Conservation (phyloP, 2,329 filamentous ascomycete species). For the Mollisia scopiformis region DNA sequence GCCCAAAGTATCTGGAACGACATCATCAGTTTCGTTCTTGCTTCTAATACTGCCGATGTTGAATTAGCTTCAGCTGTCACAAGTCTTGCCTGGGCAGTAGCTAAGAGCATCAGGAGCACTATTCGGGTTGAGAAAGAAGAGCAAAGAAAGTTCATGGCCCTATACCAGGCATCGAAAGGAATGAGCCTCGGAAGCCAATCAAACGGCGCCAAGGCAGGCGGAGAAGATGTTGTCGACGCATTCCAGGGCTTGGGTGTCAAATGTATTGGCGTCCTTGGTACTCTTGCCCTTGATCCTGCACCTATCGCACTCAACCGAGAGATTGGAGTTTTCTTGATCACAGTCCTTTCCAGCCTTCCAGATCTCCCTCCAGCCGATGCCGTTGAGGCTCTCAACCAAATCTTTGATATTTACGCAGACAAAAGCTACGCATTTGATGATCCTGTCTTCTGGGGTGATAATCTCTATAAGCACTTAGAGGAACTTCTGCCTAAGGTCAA, state of each 20-base stretch:
- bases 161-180: conserved; percentile 62
- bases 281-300: conserved; percentile 59
- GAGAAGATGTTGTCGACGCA: conserved; percentile 47
- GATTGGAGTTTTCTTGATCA: conserved; percentile 65
- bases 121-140: conserved; percentile 55
- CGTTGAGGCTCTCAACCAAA: conserved; percentile 66
- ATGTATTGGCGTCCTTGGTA: conserved; percentile 67
- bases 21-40: conserved; percentile 58
- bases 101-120: conserved; percentile 55
- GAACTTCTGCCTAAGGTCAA: conserved; percentile 55
- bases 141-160: conserved; percentile 64
- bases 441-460: conserved; percentile 66
- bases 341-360: conserved; percentile 53
- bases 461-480: conserved; percentile 62
- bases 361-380: conserved; percentile 58
- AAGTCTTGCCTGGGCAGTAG: conserved; percentile 67
- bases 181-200: conserved; percentile 31
- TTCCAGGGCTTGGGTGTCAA: conserved; percentile 66
- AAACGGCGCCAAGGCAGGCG: conserved; percentile 18
- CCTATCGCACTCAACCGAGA: conserved; percentile 60
- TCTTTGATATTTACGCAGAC: conserved; percentile 70
- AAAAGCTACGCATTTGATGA: conserved; percentile 60
- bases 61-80: conserved; percentile 64
- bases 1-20: conserved; percentile 60
- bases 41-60: conserved; percentile 63